Evolutionary conservation across 1,139 yeast species (phyloP), one percentile per base, ranked within the genome.

Genomic region (Hyphopichia wangnamkhiaoensis): DNA sequence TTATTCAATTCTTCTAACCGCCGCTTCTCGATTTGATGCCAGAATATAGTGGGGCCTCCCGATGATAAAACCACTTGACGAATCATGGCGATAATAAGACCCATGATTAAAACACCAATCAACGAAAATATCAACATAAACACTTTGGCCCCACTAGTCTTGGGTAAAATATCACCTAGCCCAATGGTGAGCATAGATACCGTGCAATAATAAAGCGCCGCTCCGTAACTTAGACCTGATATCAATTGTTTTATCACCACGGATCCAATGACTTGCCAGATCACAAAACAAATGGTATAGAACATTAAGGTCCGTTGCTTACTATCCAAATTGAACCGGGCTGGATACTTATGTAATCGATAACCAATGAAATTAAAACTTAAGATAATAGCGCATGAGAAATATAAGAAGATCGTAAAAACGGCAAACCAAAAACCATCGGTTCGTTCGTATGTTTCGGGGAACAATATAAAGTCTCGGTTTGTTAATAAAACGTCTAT

Each of bases 381-480:
- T 37, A 87, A 65, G 17, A 82, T 56, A 0, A 69, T 20, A 5
- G 81, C 72, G 47, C 90, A 83, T 3, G 61, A 33, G 42, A 78
- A 73, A 58, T 89, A 88, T 24, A 85, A 59, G 2, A 71, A 65
- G 3, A 80, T 71, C 0, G 95, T 84, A 45, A 83, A 65, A 1
- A 77, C 76, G 0, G 89, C 95, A 57, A 74, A 84, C 88, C 90
- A 89, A 53, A 76, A 89, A 1, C 94, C 95, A 48, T 79, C 83
- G 0, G 88, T 72, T 3, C 69, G 58, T 1, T 21, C 23, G 42
- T 58, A 63, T 10, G 40, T 25, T 3, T 53, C 39, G 33, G 44
- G 32, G 2, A 38, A 38, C 14, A 49, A 51, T 32, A 43, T 43
- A 30, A 52, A 51, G 6, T 45, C 42, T 27, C 32, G 47, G 52